phyloP scores from a whole-genome alignment of 805 yeast species.

The Maudiozyma pseudohumilis region DNA sequence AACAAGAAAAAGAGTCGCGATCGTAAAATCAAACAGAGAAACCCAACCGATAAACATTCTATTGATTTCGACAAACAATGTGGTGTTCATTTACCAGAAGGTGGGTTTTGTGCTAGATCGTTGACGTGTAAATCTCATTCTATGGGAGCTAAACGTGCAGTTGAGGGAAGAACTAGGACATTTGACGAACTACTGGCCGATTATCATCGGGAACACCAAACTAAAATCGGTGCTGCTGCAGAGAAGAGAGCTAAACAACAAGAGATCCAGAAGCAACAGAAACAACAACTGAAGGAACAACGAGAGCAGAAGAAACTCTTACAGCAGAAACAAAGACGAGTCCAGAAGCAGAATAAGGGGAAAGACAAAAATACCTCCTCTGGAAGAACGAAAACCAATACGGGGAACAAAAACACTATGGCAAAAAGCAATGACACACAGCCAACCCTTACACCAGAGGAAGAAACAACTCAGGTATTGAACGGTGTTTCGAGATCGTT shows the following conservation, averaged over 20 bases:
- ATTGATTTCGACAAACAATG: slow-evolving; percentile 88
- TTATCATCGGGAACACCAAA: slow-evolving; percentile 87
- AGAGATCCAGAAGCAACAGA: slow-evolving; percentile 26
- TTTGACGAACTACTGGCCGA: slow-evolving; percentile 81
- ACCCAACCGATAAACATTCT: slow-evolving; percentile 58
- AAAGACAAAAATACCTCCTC: slow-evolving; percentile 6
- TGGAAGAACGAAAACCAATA: slow-evolving; percentile 6
- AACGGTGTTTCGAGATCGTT: slow-evolving; percentile 76
- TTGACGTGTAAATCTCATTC: slow-evolving; percentile 96
- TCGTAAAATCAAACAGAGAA: slow-evolving; percentile 41
- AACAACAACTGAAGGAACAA: slow-evolving; percentile 21
- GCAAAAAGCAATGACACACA: slow-evolving; percentile 16
- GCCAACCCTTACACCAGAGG: slow-evolving; percentile 74
- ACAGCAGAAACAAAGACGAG: slow-evolving; percentile 31
- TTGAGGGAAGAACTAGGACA: slow-evolving; percentile 84
- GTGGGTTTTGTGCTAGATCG: slow-evolving; percentile 94
- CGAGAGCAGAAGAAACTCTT: slow-evolving; percentile 22
- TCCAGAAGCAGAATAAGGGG: background rate
- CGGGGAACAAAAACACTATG: background rate
- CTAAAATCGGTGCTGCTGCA: slow-evolving; percentile 73
- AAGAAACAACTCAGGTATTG: slow-evolving; percentile 83
- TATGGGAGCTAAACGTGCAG: slow-evolving; percentile 96
- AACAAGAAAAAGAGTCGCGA: slow-evolving; percentile 28
- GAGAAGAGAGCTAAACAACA: slow-evolving; percentile 70
- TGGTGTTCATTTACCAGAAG: slow-evolving; percentile 88